A percentile compares a stretch with the other conserved stretches of the same genome.
Conservation (phyloP, 192 early-diverging fungal genomes). For the Coemansia sp. region DNA sequence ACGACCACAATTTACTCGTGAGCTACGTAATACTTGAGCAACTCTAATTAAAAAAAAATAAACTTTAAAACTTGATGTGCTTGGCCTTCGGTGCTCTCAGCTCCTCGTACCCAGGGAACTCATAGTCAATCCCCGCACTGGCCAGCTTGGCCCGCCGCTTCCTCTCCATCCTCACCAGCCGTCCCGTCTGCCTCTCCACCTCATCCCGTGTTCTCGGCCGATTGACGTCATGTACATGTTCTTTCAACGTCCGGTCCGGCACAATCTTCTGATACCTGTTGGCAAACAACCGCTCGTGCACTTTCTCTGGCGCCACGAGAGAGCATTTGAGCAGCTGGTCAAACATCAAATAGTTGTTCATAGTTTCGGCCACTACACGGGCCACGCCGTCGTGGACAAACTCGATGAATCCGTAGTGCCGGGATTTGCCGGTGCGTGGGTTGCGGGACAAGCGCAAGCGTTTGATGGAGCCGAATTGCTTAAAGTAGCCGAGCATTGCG, state of each 20-base stretch:
- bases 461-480: conserved; percentile 86
- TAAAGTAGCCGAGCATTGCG: conserved; percentile 87
- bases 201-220: conserved; percentile 58
- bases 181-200: conserved; percentile 39
- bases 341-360: conserved; percentile 92
- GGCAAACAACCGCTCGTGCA: conserved; percentile 76
- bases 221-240: conserved; percentile 57
- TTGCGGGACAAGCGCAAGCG: conserved; percentile 80
- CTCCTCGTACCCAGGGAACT: conserved; percentile 70
- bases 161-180: conserved; percentile 58
- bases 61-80: conserved; percentile 34
- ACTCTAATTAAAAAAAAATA: no score
- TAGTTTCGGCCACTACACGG: conserved; percentile 88
- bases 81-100: conserved; percentile 39
- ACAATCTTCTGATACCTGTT: conserved; percentile 29
- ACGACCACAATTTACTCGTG: conserved; percentile 23
- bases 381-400: conserved; percentile 80
- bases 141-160: conserved; percentile 62
- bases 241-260: conserved; percentile 26
- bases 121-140: conserved; percentile 81
- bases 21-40: conserved; percentile 31
- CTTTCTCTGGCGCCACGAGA: conserved; percentile 64
- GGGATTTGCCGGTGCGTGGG: conserved; percentile 87
- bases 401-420: conserved; percentile 95
- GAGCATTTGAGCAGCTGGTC: conserved; percentile 76